Evolutionary conservation across 257 asterid genomes (phyloP).

Genomic region (Fraxinus excelsior): DNA sequence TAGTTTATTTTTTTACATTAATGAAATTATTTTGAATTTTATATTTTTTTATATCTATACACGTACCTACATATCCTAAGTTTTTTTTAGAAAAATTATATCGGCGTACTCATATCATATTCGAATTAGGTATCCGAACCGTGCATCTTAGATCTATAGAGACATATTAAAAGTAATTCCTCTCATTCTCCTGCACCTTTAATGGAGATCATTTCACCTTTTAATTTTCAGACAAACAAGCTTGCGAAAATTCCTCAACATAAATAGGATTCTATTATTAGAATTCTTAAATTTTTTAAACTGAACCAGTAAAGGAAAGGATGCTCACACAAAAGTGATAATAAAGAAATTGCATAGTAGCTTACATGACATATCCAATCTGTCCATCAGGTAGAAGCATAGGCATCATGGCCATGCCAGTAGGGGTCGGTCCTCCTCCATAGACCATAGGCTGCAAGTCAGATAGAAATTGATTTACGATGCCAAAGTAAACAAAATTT

Average conservation of each 20-base stretch:
- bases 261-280: background rate
- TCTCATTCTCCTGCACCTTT: too few species aligned
- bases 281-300: background rate
- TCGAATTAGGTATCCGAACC: too few species aligned
- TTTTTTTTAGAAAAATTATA: too few species aligned
- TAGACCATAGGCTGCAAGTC: slow-evolving; percentile 65
- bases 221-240: too few species aligned
- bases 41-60: too few species aligned
- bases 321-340: background rate
- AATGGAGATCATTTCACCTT: too few species aligned
- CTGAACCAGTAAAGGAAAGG: background rate
- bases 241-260: background rate
- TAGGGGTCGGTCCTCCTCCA: slow-evolving; percentile 78
- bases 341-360: background rate
- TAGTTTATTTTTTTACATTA: too few species aligned
- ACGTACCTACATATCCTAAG: too few species aligned
- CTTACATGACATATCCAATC: slow-evolving; percentile 99
- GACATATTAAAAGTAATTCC: too few species aligned
- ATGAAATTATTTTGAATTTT: too few species aligned
- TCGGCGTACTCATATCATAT: too few species aligned
- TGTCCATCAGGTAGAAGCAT: slow-evolving; percentile 99
- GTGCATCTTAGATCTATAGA: too few species aligned
- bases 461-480: background rate
- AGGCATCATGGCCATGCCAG: slow-evolving; percentile 99
- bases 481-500: slow-evolving; percentile 3